A percentile compares a stretch with the other conserved stretches of the same genome.
Evolutionary conservation across 2,329 filamentous ascomycete species (phyloP).

Genomic region (Dactylellina leptospora): DNA sequence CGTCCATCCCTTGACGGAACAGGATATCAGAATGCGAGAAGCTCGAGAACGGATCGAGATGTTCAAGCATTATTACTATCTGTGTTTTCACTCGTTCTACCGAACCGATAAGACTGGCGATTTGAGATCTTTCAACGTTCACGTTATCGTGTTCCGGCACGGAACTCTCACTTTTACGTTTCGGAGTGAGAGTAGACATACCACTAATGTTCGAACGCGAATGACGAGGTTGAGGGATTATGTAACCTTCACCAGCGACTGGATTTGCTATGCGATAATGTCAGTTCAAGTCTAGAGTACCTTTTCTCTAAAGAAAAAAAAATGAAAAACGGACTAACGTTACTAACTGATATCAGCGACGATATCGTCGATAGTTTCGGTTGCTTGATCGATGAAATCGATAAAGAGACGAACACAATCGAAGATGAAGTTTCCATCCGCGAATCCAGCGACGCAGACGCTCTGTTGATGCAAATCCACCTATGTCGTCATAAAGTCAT

Average conservation of each 20-base stretch:
- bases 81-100: constrained; percentile 73
- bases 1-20: constrained; percentile 72
- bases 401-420: constrained; percentile 71
- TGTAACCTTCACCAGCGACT: constrained; percentile 72
- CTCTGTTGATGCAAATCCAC: constrained; percentile 70
- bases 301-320: neutral
- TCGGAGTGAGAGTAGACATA: constrained; percentile 68
- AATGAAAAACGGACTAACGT: no score
- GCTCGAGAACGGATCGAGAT: constrained; percentile 74
- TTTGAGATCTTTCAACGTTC: constrained; percentile 73
- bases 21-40: constrained; percentile 73
- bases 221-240: constrained; percentile 73
- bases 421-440: constrained; percentile 74
- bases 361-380: constrained; percentile 74
- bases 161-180: constrained; percentile 73
- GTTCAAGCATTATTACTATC: constrained; percentile 74
- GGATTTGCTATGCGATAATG: constrained; percentile 76
- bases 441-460: constrained; percentile 70
- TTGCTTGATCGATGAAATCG: constrained; percentile 70
- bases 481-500: constrained; percentile 73
- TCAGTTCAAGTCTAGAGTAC: constrained; percentile 57
- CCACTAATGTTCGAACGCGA: constrained; percentile 71
- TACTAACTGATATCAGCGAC: constrained; percentile 61
- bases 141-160: constrained; percentile 73
- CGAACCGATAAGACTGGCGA: constrained; percentile 68